A percentile compares a stretch with the other conserved stretches of the same genome.
Evolutionary conservation across 2,329 filamentous ascomycete species (phyloP).

Genomic region (Penicillium sp.): DNA sequence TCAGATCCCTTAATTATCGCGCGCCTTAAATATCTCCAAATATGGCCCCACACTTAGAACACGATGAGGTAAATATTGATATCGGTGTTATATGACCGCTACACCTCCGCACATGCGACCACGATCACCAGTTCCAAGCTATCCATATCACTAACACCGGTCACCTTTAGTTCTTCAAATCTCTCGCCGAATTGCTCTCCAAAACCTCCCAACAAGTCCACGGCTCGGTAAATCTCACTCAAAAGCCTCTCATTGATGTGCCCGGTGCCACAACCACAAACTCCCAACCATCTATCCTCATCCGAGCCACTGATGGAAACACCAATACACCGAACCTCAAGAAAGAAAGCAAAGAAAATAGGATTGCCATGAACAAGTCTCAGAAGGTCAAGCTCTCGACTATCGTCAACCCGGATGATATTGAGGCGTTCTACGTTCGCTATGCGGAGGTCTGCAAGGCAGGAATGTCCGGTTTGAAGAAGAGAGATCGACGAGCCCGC

Average conservation of each 20-base stretch:
- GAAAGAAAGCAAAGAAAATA: constrained; percentile 33
- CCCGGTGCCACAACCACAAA: constrained; percentile 51
- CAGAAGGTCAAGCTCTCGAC: constrained; percentile 79
- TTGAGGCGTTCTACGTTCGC: constrained; percentile 76
- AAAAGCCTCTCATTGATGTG: constrained; percentile 38
- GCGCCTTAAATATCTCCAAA: not conserved
- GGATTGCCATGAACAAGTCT: constrained; percentile 39
- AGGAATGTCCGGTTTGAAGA: constrained; percentile 87
- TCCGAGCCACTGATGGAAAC: constrained; percentile 82
- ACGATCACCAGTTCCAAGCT: constrained; percentile 15
- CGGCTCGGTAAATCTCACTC: constrained; percentile 46
- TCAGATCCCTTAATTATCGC: constrained; percentile 3
- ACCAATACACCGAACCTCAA: constrained; percentile 47
- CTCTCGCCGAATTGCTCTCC: constrained; percentile 40
- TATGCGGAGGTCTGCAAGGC: constrained; percentile 91
- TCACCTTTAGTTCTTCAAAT: constrained; percentile 42
- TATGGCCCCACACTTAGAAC: constrained; percentile 39
- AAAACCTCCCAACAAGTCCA: constrained; percentile 40
- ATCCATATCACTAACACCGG: constrained; percentile 2
- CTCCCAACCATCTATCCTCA: constrained; percentile 68
- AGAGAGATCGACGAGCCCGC: constrained; percentile 74
- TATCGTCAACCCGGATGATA: constrained; percentile 69
- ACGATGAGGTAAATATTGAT: constrained; percentile 41
- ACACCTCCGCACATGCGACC: constrained; percentile 6
- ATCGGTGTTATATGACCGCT: not conserved